These are phyloP conservation scores for Beauveria varroae DNA, from an alignment of 2,329 filamentous ascomycete species.

Conservation along the genomic window DNA sequence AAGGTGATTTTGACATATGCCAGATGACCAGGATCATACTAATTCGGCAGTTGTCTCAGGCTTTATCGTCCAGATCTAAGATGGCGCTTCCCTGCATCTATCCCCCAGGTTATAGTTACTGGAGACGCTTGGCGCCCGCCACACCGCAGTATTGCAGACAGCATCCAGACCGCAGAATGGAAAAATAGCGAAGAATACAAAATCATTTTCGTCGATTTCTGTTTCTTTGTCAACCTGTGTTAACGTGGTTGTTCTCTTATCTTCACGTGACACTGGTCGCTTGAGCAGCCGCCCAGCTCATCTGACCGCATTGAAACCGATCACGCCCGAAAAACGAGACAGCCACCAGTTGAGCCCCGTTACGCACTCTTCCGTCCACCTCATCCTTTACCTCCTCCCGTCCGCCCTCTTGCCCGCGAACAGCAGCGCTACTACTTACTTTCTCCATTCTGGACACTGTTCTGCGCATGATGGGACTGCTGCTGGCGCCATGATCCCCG, in stretches of 20 bases:
- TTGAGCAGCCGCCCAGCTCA: background rate
- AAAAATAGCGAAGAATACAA: background rate
- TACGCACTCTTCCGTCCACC: background rate
- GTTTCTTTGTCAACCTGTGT: background rate
- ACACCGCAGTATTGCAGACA: background rate
- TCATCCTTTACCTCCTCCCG: background rate
- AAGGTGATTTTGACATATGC: no score
- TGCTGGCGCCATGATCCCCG: conserved; percentile 14
- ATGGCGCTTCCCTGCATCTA: background rate
- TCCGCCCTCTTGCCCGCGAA: background rate
- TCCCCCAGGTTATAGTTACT: background rate
- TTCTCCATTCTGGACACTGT: background rate
- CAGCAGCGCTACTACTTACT: background rate
- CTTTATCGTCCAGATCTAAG: background rate
- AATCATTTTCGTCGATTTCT: background rate
- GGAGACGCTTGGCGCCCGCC: background rate
- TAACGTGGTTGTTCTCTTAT: background rate
- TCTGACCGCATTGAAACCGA: conserved; percentile 4
- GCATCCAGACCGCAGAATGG: background rate
- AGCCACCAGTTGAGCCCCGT: background rate
- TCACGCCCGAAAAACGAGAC: background rate
- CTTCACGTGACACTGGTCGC: conserved; percentile 1
- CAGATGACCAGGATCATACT: no score
- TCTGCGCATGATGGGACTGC: conserved; percentile 8
- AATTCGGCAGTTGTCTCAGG: no score